phyloP scores from a whole-genome alignment of 805 yeast genomes.

The Candida sonorensis region DNA sequence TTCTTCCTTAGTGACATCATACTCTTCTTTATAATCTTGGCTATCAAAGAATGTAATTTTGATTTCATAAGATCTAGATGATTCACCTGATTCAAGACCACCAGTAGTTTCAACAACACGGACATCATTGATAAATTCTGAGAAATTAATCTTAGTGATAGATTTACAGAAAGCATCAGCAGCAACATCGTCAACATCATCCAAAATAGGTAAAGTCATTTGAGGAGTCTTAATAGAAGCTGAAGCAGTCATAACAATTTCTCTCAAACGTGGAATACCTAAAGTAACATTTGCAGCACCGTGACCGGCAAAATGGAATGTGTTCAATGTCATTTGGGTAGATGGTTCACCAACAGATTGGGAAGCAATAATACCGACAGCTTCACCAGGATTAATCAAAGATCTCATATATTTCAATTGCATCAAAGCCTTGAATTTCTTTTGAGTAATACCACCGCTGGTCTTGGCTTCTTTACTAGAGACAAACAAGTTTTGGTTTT shows the following conservation, averaged over 20 bases:
- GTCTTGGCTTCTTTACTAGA: conserved; percentile 40
- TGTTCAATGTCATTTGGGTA: conserved; percentile 95
- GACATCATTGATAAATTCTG: conserved; percentile 84
- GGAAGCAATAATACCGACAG: conserved; percentile 97
- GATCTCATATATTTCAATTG: conserved; percentile 98
- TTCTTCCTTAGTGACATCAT: conserved; percentile 77
- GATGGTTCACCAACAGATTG: conserved; percentile 99
- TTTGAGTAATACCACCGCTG: conserved; percentile 50
- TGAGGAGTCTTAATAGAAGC: conserved; percentile 96
- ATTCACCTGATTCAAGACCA: conserved; percentile 35
- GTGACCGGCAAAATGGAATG: conserved; percentile 99
- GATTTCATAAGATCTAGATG: conserved; percentile 67
- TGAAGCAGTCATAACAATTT: conserved; percentile 98
- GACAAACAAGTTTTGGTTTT: conserved; percentile 50
- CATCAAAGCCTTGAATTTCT: conserved; percentile 94
- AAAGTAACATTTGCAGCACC: conserved; percentile 99
- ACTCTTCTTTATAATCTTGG: conserved; percentile 76
- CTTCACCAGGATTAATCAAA: conserved; percentile 90
- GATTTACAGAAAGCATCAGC: conserved; percentile 94
- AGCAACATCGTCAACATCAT: conserved; percentile 73
- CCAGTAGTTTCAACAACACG: conserved; percentile 87
- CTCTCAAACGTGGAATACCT: conserved; percentile 99
- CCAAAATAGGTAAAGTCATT: conserved; percentile 84
- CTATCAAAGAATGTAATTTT: conserved; percentile 68
- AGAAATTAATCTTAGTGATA: conserved; percentile 73